phyloP scores from a whole-genome alignment of 768 basidiomycete species.

The Xerocomellus amylosporus region DNA sequence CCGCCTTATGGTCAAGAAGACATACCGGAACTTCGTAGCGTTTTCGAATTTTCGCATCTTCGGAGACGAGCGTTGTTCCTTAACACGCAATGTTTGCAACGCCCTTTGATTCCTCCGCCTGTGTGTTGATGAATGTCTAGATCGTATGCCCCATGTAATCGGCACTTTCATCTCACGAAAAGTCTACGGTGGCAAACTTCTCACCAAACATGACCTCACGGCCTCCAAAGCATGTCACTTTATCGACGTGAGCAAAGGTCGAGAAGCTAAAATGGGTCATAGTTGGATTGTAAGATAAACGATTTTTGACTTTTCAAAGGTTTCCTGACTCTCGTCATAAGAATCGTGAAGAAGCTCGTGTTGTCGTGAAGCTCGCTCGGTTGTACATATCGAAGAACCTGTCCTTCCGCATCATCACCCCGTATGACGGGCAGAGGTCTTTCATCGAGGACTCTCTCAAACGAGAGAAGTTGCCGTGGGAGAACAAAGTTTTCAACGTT shows the following conservation, averaged over 20 bases:
- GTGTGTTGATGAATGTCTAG: slow-evolving; percentile 35
- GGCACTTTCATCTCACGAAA: slow-evolving; percentile 64
- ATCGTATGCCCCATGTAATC: slow-evolving; percentile 80
- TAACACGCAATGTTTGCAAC: slow-evolving; percentile 65
- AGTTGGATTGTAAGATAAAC: slow-evolving; percentile 36
- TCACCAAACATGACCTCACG: slow-evolving; percentile 49
- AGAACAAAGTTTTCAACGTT: slow-evolving; percentile 70
- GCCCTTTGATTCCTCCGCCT: background rate
- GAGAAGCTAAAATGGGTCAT: slow-evolving; percentile 23
- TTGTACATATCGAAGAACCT: slow-evolving; percentile 45
- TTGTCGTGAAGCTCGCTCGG: slow-evolving; percentile 52
- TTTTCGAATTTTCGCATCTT: slow-evolving; percentile 72
- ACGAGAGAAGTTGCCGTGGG: slow-evolving; percentile 45
- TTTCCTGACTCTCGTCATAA: slow-evolving; percentile 29
- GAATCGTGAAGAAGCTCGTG: slow-evolving; percentile 57
- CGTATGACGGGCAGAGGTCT: slow-evolving; percentile 70
- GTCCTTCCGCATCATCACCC: slow-evolving; percentile 68
- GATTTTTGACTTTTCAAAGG: background rate
- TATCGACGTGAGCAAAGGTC: slow-evolving; percentile 38
- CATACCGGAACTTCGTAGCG: slow-evolving; percentile 58
- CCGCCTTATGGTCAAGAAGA: slow-evolving; percentile 78
- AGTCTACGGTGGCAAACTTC: slow-evolving; percentile 59
- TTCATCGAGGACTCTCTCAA: slow-evolving; percentile 56
- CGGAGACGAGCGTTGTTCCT: slow-evolving; percentile 48
- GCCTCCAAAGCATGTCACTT: slow-evolving; percentile 35